Percentiles rank a stretch among this genome's conserved stretches.
Conservation (phyloP, 805 yeast species). For the Pichia deserticola region DNA sequence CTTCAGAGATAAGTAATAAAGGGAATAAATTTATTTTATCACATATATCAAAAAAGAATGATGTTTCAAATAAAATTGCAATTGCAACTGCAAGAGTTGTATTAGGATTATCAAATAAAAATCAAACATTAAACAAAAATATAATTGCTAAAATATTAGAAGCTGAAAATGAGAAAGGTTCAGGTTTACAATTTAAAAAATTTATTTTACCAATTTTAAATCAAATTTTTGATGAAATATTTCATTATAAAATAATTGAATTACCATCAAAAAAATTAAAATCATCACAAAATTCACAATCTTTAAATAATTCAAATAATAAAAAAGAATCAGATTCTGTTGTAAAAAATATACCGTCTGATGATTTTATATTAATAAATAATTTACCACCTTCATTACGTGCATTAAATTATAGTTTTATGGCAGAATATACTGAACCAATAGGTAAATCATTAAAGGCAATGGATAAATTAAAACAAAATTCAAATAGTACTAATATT, state of each 20-base stretch:
- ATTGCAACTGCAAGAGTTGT: conserved; percentile 22
- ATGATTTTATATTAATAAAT: conserved; percentile 22
- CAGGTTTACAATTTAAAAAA: conserved; percentile 21
- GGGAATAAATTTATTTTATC: not conserved
- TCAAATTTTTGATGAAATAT: conserved; percentile 10
- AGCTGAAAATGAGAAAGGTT: conserved; percentile 23
- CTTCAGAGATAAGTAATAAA: not conserved
- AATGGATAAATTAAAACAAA: conserved; percentile 2
- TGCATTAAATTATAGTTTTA: conserved; percentile 17
- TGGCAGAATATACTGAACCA: conserved; percentile 7
- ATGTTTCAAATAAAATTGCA: conserved; percentile 17
- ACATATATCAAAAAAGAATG: conserved; percentile 6
- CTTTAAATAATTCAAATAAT: not conserved
- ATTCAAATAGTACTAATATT: not conserved
- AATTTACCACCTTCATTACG: conserved; percentile 16
- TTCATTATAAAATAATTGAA: conserved; percentile 24
- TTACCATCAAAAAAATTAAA: conserved; percentile 12
- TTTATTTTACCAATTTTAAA: conserved; percentile 18
- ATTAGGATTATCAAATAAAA: conserved; percentile 22
- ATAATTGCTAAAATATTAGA: conserved; percentile 23
- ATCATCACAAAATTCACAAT: not conserved
- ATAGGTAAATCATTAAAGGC: conserved; percentile 4
- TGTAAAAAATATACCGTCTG: not conserved
- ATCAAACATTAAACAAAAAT: conserved; percentile 22
- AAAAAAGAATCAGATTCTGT: not conserved